A percentile compares a stretch with the other conserved stretches of the same genome.
Evolutionary conservation across 2,329 filamentous ascomycete species (phyloP).

Genomic region (Fusarium xylarioides): DNA sequence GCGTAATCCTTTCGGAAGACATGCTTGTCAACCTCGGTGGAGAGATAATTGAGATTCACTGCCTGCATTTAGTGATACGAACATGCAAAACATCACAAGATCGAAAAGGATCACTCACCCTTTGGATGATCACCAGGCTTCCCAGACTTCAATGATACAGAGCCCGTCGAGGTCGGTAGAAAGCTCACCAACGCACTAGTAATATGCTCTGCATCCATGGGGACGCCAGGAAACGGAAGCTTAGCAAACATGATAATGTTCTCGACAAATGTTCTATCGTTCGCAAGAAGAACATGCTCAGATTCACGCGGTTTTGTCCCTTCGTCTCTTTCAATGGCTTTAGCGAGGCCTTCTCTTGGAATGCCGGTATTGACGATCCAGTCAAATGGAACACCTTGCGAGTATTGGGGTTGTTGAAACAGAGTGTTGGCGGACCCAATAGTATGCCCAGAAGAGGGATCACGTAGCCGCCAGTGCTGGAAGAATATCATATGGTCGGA

Average conservation of each 20-base stretch:
- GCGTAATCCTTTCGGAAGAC: slow-evolving; percentile 37
- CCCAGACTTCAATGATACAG: slow-evolving; percentile 30
- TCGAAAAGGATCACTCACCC: slow-evolving; percentile 14
- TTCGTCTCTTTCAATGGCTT: slow-evolving; percentile 48
- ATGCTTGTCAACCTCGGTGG: slow-evolving; percentile 39
- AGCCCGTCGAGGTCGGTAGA: slow-evolving; percentile 39
- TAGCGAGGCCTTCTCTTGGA: slow-evolving; percentile 40
- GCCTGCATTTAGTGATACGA: background rate
- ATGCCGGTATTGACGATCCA: slow-evolving; percentile 47
- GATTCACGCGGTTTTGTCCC: slow-evolving; percentile 43
- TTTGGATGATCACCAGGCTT: slow-evolving; percentile 34
- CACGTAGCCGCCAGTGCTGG: slow-evolving; percentile 45
- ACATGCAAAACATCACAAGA: too few relatives aligned
- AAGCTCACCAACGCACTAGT: slow-evolving; percentile 36
- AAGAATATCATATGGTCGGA: slow-evolving; percentile 42
- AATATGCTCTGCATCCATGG: slow-evolving; percentile 35
- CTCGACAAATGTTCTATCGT: slow-evolving; percentile 36
- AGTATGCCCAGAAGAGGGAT: slow-evolving; percentile 46
- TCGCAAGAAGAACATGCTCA: slow-evolving; percentile 46
- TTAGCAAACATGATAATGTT: slow-evolving; percentile 39
- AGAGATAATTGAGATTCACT: slow-evolving; percentile 40
- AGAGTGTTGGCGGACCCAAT: slow-evolving; percentile 48
- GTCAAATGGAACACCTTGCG: slow-evolving; percentile 48
- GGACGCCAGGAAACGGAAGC: slow-evolving; percentile 34
- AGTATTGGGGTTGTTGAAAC: slow-evolving; percentile 49